phyloP scores from a whole-genome alignment of 2,329 filamentous ascomycete genomes.

The Cladosporium sp. region DNA sequence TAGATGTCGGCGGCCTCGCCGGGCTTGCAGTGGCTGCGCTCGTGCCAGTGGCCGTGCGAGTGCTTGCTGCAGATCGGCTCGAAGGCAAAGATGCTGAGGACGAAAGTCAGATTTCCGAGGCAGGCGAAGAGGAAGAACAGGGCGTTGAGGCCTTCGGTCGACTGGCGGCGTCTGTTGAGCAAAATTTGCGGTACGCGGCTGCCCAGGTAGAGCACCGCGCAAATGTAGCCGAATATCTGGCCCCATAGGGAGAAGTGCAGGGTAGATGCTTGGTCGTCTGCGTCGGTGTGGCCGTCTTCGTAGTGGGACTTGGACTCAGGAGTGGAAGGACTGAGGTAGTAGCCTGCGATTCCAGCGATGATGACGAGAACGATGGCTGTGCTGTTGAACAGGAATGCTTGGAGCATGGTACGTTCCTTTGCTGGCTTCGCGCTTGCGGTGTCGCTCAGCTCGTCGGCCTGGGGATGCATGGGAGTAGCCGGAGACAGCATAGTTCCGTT shows the following conservation, averaged over 20 bases:
- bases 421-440: constrained; percentile 39
- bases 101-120: constrained; percentile 90
- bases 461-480: constrained; percentile 73
- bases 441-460: constrained; percentile 39
- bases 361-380: constrained; percentile 79
- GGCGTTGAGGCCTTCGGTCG: constrained; percentile 88
- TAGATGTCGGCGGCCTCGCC: constrained; percentile 71
- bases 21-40: constrained; percentile 53
- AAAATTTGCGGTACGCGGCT: constrained; percentile 87
- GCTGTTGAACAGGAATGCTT: constrained; percentile 69
- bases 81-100: constrained; percentile 87
- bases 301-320: constrained; percentile 19
- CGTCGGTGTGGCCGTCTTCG: constrained; percentile 26
- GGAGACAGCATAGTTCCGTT: constrained; percentile 73
- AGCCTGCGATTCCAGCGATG: constrained; percentile 78
- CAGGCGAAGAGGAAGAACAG: constrained; percentile 97
- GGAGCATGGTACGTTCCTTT: constrained; percentile 42
- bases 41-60: constrained; percentile 35
- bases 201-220: constrained; percentile 83
- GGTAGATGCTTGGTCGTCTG: constrained; percentile 46
- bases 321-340: constrained; percentile 67
- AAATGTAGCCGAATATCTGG: constrained; percentile 92
- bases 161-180: constrained; percentile 89
- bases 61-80: constrained; percentile 65
- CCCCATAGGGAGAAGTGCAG: constrained; percentile 74